Evolutionary conservation across 768 basidiomycete species (phyloP), one percentile per base, ranked within the genome.

Genomic region (Collybiopsis luxurians): DNA sequence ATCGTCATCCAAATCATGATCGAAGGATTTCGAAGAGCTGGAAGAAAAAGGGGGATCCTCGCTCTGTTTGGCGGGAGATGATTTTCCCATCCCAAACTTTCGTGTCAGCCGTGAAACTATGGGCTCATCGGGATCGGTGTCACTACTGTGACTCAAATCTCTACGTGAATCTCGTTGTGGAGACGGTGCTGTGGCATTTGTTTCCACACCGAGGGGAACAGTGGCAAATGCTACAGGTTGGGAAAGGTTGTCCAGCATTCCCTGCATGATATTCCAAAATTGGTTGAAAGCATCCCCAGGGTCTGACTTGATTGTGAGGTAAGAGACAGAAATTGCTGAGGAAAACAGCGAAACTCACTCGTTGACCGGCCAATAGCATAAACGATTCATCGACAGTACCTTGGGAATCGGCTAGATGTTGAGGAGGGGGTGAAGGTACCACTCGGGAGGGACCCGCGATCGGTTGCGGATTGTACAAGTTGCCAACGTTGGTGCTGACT

Each of bases 191-290:
- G 61, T 53, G 24, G 64, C 40, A 45, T 67, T 64, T 48, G 77
- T 77, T 9, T 72, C 69, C 44, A 74, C 71, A 42, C 80, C 82
- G 21, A 93, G 78, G 15, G 92, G 90, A 13, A 86, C 85, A 6
- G 89, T 91, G 4, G 91, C 84, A 65, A 94, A 94, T 15, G 92
- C 92, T 9, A 90, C 84, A 3, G 88, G 87, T 63, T 91, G 89
- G 3, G 89, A 87, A n/a, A 94, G 77, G 63, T 91, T 88, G 63
- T 93, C 90, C 45, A 93, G 70, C 83, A 92, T 87, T 39, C 86
- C 89, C 69, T 93, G 90, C 76, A 92, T 87, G 48, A 89, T 89
- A 62, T 81, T 85, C 92, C 92, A 94, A 65, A 93, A 94, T 63
- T 90, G 82, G 65, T 92, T 91, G 74, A 94, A 94, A 4, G 90